Conservation (phyloP, 1,284 basidiomycete genomes). For the Heterobasidion occidentale region DNA sequence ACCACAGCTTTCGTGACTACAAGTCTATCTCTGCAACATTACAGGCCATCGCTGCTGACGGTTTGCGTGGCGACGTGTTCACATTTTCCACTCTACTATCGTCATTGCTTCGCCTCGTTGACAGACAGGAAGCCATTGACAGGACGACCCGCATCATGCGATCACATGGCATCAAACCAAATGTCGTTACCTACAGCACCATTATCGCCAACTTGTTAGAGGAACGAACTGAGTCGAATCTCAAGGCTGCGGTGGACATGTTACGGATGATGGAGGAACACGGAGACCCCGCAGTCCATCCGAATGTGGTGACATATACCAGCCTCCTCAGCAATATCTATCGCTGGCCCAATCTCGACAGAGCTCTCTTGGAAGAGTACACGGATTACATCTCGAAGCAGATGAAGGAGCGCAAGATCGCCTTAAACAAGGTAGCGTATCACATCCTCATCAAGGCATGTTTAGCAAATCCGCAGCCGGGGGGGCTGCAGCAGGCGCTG, state of each 20-base stretch:
- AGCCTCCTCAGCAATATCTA: conserved; percentile 56
- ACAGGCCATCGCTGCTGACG: conserved; percentile 42
- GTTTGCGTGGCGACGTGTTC: conserved; percentile 63
- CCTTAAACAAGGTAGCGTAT: conserved; percentile 57
- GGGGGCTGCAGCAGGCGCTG: conserved; percentile 48
- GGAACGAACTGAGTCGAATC: conserved; percentile 38
- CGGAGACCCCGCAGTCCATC: conserved; percentile 37
- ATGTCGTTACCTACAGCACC: conserved; percentile 63
- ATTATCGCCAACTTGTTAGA: conserved; percentile 69
- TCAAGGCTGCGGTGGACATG: conserved; percentile 60
- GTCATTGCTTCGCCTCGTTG: conserved; percentile 53
- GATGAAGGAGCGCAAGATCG: conserved; percentile 50
- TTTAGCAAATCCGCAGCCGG: conserved; percentile 38
- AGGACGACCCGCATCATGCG: conserved; percentile 64
- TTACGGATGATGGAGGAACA: conserved; percentile 63
- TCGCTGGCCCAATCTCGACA: conserved; percentile 39
- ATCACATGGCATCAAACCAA: conserved; percentile 64
- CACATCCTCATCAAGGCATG: conserved; percentile 66
- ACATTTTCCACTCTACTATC: conserved; percentile 78
- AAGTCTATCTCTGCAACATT: conserved; percentile 47
- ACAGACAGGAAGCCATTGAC: conserved; percentile 57
- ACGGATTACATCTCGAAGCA: conserved; percentile 42
- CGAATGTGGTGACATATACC: conserved; percentile 73
- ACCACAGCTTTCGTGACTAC: conserved; percentile 54
- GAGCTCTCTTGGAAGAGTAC: conserved; percentile 33